Conservation (phyloP, 2,329 filamentous ascomycete species). For the Harringtonia lauricola region DNA sequence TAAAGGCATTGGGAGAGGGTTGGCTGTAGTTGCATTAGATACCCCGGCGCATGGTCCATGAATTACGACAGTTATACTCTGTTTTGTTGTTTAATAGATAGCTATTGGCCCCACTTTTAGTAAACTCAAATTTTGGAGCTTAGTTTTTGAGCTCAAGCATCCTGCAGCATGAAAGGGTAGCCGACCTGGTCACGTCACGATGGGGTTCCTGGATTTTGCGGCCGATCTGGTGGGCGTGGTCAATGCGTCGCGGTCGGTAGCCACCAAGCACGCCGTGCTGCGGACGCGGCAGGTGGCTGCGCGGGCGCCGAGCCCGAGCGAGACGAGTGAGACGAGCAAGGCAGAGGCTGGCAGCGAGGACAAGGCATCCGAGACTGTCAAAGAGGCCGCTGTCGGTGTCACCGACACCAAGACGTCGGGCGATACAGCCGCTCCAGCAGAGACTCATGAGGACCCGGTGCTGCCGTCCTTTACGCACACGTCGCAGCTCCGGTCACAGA, state of each 20-base stretch:
- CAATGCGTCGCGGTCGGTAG: slow-evolving; percentile 58
- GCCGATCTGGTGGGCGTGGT: slow-evolving; percentile 62
- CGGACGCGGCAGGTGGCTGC: slow-evolving; percentile 37
- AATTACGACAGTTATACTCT: no score
- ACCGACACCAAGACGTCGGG: no score
- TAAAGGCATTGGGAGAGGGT: no score
- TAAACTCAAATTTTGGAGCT: not conserved
- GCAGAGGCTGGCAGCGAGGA: not conserved
- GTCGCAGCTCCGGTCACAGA: slow-evolving; percentile 3
- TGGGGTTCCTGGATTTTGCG: slow-evolving; percentile 52
- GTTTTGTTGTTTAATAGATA: no score
- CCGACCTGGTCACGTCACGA: slow-evolving; percentile 18
- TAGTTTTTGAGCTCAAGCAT: not conserved
- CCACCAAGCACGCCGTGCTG: slow-evolving; percentile 49
- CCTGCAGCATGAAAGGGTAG: not conserved
- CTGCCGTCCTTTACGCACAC: slow-evolving; percentile 10
- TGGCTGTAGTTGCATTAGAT: no score
- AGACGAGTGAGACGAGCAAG: not conserved
- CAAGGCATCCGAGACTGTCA: no score
- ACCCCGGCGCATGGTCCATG: no score
- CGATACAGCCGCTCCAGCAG: no score
- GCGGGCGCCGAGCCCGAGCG: not conserved
- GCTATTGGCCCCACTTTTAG: not conserved
- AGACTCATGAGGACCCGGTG: slow-evolving; percentile 3
- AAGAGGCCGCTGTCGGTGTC: no score